Evolutionary conservation across 192 early-diverging fungal genomes (phyloP), one percentile per base, ranked within the genome.

Genomic region (Funneliformis mosseae): DNA sequence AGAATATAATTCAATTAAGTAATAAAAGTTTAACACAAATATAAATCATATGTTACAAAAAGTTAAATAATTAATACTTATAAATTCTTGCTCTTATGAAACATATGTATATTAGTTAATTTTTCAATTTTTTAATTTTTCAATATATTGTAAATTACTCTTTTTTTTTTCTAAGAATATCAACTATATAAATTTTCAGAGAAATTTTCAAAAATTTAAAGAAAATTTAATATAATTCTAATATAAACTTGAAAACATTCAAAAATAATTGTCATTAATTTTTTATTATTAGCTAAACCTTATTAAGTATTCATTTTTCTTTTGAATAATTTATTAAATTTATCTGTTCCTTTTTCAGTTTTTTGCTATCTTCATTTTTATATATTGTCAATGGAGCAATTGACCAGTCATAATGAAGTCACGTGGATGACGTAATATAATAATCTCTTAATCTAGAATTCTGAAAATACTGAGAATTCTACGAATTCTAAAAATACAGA

Each of bases 231-330:
- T 39, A 42, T 14, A 18, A 28, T 39, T 45, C 10, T 61, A 59
- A 55, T 27, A 41, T 76, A 67, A 67, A 46, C 2, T 11, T 12
- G 12, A 33, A 27, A n/a, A 72, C 28, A 80, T 12, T 25, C 6
- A 25, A 25, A 41, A 41, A 1, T 10, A n/a, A n/a, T n/a, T n/a
- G n/a, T 50, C 14, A 67, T 33, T 16, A 27, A 28, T 8, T 11
- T 48, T n/a, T 39, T 33, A 48, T 63, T 27, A 86, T 43, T 45
- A 86, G 48, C 85, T 83, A 86, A 16, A 81, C 81, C n/a, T 83
- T 80, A 21, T 81, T 82, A 4, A 83, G 85, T 12, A 66, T 59
- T n/a, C n/a, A n/a, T n/a, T n/a, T n/a, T n/a, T n/a, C n/a, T n/a
- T n/a, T n/a, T n/a, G n/a, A n/a, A n/a, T n/a, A n/a, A n/a, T n/a